Percentiles rank a stretch among this genome's conserved stretches.
Evolutionary conservation across 345 rosid genomes (phyloP).

Genomic region (Eucalyptus coolabah): DNA sequence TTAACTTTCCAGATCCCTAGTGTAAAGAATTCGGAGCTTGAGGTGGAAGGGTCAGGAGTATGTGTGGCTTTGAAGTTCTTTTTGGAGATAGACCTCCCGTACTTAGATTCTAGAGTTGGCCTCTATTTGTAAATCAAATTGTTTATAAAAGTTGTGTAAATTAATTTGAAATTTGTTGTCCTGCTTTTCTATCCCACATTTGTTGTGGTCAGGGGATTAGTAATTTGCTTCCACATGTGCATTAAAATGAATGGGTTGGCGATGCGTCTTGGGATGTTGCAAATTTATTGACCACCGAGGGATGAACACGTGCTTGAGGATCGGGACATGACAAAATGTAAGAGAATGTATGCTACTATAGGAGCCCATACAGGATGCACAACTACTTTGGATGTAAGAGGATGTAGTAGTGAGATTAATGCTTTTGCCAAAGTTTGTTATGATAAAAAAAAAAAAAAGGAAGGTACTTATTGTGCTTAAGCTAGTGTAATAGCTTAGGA

Average conservation of each 20-base stretch:
- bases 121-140: accelerated
- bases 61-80: too few relatives aligned
- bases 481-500: background rate
- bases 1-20: too few relatives aligned
- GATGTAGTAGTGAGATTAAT: background rate
- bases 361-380: background rate
- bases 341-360: background rate
- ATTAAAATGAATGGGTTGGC: too few relatives aligned
- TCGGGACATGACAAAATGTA: background rate
- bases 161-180: too few relatives aligned
- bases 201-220: too few relatives aligned
- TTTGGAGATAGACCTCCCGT: too few relatives aligned
- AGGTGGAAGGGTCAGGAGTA: accelerated
- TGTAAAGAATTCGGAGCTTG: too few relatives aligned
- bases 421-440: background rate
- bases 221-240: too few relatives aligned
- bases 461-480: background rate
- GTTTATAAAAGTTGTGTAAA: too few relatives aligned
- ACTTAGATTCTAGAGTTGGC: too few relatives aligned
- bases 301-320: accelerated
- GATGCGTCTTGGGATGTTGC: accelerated
- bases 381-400: background rate
- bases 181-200: too few relatives aligned
- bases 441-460: background rate
- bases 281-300: accelerated